Evolutionary conservation across 2,329 filamentous ascomycete genomes (phyloP).

Genomic region (Diaporthe australafricana): DNA sequence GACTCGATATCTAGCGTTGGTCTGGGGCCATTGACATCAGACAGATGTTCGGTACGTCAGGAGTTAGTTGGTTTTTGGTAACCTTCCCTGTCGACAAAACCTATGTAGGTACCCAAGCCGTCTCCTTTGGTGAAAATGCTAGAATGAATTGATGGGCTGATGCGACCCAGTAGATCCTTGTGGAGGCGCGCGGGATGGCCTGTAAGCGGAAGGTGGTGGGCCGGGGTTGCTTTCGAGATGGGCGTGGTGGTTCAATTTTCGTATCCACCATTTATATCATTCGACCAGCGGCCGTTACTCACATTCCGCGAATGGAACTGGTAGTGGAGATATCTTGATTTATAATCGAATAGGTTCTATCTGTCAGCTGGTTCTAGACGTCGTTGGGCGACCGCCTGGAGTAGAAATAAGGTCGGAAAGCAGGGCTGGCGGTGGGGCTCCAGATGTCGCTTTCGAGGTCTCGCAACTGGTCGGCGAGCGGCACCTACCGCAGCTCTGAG

Average conservation of each 20-base stretch:
- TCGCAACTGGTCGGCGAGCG: neutral
- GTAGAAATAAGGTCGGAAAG: neutral
- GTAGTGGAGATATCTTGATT: neutral
- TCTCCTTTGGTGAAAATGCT: neutral
- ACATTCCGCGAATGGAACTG: too few relatives aligned
- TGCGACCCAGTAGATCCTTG: neutral
- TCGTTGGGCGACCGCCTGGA: neutral
- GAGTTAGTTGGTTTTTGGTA: neutral
- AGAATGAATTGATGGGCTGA: neutral
- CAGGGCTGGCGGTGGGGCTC: neutral
- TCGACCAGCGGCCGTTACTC: neutral
- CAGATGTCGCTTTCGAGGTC: neutral
- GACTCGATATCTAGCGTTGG: too few relatives aligned
- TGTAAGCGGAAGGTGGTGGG: conserved; percentile 7
- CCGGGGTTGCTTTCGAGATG: neutral
- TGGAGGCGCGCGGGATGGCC: conserved; percentile 12
- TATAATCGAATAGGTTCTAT: neutral
- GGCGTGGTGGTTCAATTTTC: neutral
- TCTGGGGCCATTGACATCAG: neutral
- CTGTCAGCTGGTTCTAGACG: neutral
- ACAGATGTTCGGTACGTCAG: neutral
- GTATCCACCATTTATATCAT: neutral
- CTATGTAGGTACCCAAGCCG: neutral
- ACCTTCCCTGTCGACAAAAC: neutral
- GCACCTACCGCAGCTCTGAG: neutral